phyloP scores from a whole-genome alignment of 441 rosid species.

The Manihot esculenta region DNA sequence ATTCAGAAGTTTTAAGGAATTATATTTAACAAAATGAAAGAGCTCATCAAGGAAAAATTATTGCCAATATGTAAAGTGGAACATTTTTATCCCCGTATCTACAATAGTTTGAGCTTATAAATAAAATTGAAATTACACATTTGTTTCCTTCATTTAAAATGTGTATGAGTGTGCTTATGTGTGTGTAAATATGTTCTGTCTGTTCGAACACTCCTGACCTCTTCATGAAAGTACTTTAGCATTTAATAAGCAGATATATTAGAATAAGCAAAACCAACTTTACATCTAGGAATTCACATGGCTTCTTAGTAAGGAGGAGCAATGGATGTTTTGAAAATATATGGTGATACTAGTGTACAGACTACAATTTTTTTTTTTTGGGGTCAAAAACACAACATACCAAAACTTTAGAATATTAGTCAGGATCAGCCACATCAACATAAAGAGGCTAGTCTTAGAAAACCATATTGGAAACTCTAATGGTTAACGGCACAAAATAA shows the following conservation, averaged over 20 bases:
- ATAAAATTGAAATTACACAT: neutral
- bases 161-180: too few species aligned
- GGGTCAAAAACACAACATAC: neutral
- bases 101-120: neutral
- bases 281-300: neutral
- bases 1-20: constrained; percentile 22
- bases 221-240: neutral
- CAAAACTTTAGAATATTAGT: neutral
- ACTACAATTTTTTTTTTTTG: neutral
- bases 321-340: neutral
- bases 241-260: neutral
- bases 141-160: constrained; percentile 3
- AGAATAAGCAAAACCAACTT: neutral
- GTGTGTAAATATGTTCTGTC: neutral
- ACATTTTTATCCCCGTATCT: neutral
- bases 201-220: neutral
- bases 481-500: neutral
- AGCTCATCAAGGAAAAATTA: neutral
- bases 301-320: neutral
- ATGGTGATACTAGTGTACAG: neutral
- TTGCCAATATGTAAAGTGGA: constrained; percentile 2
- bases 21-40: constrained; percentile 5
- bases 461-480: neutral
- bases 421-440: neutral
- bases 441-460: neutral